Conservation (phyloP, 139 green algal species). For the Auxenochlorella protothecoides region DNA sequence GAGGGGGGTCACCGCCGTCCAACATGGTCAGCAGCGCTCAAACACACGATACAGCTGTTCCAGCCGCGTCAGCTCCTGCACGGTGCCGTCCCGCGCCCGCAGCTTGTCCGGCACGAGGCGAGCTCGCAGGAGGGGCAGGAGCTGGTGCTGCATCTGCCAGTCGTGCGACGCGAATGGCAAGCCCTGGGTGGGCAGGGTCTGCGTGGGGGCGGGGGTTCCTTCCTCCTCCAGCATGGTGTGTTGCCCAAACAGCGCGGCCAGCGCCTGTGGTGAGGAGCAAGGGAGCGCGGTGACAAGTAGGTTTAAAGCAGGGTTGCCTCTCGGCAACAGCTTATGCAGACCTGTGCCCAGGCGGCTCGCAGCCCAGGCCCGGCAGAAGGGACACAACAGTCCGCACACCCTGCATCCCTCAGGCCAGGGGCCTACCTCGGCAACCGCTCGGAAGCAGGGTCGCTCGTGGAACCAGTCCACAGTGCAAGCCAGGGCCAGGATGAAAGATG, state of each 20-base stretch:
- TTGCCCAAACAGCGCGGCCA: not conserved
- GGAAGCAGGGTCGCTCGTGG: slow-evolving; percentile 43
- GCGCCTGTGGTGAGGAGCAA: too few species aligned
- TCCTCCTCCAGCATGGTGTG: not conserved
- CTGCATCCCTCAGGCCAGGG: too few species aligned
- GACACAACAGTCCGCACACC: too few species aligned
- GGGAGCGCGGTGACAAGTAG: too few species aligned
- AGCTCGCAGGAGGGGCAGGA: slow-evolving; percentile 8
- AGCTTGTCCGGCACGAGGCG: slow-evolving; percentile 27
- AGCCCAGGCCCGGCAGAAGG: too few species aligned
- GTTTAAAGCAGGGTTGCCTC: not conserved
- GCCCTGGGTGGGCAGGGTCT: not conserved
- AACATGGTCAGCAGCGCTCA: slow-evolving; percentile 66
- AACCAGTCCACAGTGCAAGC: slow-evolving; percentile 66
- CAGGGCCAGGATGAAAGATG: slow-evolving; percentile 57
- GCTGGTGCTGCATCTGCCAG: not conserved
- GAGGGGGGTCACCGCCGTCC: too few species aligned
- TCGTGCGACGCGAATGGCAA: not conserved
- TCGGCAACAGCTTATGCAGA: not conserved
- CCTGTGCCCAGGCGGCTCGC: not conserved
- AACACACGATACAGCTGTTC: slow-evolving; percentile 86
- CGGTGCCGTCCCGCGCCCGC: slow-evolving; percentile 49
- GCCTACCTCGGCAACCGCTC: slow-evolving; percentile 30
- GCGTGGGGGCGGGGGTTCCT: too few species aligned
- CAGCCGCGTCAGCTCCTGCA: slow-evolving; percentile 72